Conservation (phyloP, 805 yeast genomes). For the Kodamaea fukazawae region DNA sequence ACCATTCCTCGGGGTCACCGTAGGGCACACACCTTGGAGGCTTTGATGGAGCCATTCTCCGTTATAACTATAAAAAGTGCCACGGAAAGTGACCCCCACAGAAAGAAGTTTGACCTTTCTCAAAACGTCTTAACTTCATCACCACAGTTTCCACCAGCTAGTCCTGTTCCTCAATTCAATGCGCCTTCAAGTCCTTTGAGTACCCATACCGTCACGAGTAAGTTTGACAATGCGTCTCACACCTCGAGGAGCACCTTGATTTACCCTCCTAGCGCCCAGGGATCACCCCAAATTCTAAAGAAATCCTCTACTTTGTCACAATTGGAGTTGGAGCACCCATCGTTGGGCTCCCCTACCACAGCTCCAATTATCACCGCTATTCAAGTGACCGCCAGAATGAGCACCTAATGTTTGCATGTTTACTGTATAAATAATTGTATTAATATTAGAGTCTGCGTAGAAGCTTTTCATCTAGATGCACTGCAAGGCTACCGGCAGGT, state of each 20-base stretch:
- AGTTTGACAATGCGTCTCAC: conserved; percentile 13
- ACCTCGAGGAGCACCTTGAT: conserved; percentile 17
- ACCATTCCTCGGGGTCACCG: conserved; percentile 9
- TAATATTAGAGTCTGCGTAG: background rate
- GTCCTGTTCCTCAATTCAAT: conserved; percentile 4
- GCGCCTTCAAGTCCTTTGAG: conserved; percentile 19
- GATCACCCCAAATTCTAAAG: conserved; percentile 17
- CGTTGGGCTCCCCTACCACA: conserved; percentile 19
- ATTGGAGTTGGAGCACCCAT: conserved; percentile 27
- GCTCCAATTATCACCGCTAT: conserved; percentile 43
- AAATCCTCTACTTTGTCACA: conserved; percentile 33
- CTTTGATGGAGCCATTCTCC: conserved; percentile 17
- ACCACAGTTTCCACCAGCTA: conserved; percentile 5
- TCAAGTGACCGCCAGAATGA: conserved; percentile 42
- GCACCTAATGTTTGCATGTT: conserved; percentile 20
- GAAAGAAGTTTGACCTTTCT: conserved; percentile 19
- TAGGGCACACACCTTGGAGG: conserved; percentile 15
- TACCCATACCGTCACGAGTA: conserved; percentile 18
- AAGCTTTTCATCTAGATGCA: no score
- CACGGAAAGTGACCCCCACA: conserved; percentile 6
- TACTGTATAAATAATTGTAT: conserved; percentile 5
- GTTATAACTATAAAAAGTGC: conserved; percentile 8
- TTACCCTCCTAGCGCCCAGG: conserved; percentile 4
- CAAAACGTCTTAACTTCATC: conserved; percentile 17
- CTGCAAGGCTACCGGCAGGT: no score